Percentiles rank a stretch among this genome's conserved stretches.
These are phyloP conservation scores for Metarhizium sp. DNA, from an alignment of 2,329 filamentous ascomycete genomes.

Conservation along the genomic window DNA sequence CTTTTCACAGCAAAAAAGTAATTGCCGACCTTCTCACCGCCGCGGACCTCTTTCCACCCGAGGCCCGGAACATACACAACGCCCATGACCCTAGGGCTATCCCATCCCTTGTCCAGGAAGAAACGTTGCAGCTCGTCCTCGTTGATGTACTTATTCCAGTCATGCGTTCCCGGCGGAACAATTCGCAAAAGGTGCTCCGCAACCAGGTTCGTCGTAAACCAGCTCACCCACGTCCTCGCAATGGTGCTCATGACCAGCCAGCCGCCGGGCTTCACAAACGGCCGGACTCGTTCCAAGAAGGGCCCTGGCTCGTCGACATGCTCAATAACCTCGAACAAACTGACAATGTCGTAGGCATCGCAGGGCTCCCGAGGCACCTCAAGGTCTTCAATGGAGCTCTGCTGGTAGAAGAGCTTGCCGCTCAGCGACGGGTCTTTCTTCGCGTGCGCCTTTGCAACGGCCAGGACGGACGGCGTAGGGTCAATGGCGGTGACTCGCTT, in stretches of 20 bases:
- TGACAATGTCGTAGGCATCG: conserved; percentile 66
- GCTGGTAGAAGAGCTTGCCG: conserved; percentile 60
- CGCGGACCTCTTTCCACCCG: conserved; percentile 76
- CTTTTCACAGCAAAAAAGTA: conserved; percentile 83
- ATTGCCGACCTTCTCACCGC: conserved; percentile 82
- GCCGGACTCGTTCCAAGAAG: conserved; percentile 63
- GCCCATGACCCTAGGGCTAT: conserved; percentile 56
- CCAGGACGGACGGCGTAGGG: conserved; percentile 63
- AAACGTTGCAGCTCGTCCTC: conserved; percentile 60
- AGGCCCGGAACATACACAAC: conserved; percentile 84
- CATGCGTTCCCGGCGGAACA: conserved; percentile 87
- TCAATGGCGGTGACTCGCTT: conserved; percentile 65
- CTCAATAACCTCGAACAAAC: conserved; percentile 90
- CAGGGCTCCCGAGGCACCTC: conserved; percentile 25
- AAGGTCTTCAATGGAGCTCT: conserved; percentile 68
- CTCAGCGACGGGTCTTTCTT: conserved; percentile 60
- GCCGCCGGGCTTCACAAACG: conserved; percentile 78
- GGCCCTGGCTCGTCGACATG: conserved; percentile 70
- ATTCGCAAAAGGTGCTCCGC: conserved; percentile 83
- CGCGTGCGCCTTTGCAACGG: conserved; percentile 68
- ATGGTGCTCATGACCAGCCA: conserved; percentile 94
- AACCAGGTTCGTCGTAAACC: conserved; percentile 84
- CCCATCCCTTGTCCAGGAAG: conserved; percentile 49
- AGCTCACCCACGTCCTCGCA: conserved; percentile 78
- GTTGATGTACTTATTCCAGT: conserved; percentile 95